These are phyloP conservation scores for Pleurotus salmoneostramineus DNA, from an alignment of 768 basidiomycete genomes.

Conservation along the genomic window DNA sequence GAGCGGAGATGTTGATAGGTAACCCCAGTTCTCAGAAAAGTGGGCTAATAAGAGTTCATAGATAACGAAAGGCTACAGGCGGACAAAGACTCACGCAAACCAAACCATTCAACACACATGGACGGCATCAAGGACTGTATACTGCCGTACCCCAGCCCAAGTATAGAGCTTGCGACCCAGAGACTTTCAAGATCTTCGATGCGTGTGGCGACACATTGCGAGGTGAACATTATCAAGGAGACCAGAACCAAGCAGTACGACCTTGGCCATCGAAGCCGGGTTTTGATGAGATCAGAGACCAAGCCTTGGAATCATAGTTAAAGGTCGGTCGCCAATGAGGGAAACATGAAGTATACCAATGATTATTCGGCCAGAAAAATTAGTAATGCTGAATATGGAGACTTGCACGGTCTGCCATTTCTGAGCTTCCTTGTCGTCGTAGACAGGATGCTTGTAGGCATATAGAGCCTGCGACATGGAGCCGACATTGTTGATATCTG, in stretches of 20 bases:
- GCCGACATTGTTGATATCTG: constrained; percentile 81
- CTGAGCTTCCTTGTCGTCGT: constrained; percentile 62
- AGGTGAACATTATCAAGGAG: constrained; percentile 61
- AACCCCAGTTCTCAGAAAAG: constrained; percentile 88
- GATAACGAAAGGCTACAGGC: not conserved
- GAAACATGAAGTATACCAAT: constrained; percentile 48
- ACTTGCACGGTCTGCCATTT: constrained; percentile 85
- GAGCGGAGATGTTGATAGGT: constrained; percentile 67
- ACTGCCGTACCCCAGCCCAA: constrained; percentile 72
- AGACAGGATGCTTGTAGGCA: constrained; percentile 52
- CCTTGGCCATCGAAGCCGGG: constrained; percentile 53
- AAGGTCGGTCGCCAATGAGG: not conserved
- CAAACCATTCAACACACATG: constrained; percentile 88
- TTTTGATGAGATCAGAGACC: constrained; percentile 63
- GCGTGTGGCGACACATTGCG: constrained; percentile 58
- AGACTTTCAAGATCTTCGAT: constrained; percentile 55
- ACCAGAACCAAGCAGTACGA: constrained; percentile 71
- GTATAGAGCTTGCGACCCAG: constrained; percentile 56
- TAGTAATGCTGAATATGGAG: constrained; percentile 76
- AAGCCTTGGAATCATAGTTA: constrained; percentile 43
- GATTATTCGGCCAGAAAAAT: constrained; percentile 72
- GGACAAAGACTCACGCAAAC: constrained; percentile 51
- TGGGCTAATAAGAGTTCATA: constrained; percentile 39
- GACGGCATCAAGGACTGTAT: constrained; percentile 70
- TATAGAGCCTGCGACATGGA: constrained; percentile 68